Base-by-base conservation (phyloP, 345 rosid species). In the Turritis glabra region DNA sequence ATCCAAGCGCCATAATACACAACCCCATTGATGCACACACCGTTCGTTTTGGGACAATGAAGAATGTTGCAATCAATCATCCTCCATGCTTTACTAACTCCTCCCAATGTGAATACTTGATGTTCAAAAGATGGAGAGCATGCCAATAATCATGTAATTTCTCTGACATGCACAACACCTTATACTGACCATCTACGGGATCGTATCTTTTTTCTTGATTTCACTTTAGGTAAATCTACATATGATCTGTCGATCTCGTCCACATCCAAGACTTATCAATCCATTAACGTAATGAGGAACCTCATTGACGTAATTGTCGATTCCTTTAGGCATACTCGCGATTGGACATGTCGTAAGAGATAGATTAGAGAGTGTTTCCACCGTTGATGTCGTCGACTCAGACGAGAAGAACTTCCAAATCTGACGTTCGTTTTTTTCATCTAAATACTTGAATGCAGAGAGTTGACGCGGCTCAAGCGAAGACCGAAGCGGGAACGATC, bases 71-170 rank as follows among this genome's bases (percentile, higher is more conserved):
- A 47, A 7, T 64, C 17, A 46, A 64, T 64, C 56, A 46, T 47
- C 56, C 8, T 47, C 69, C 69, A 64, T 4, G 56, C 29, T 30
- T 11, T 6, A 5, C 1, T 3, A 27, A 10, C 26, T 44, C 55
- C 56, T 46, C 43, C 43, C 12, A 64, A 13, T 47, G 56, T 64
- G 27, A 64, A 43, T 13, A 64, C 29, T 46, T 64, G 55, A 46
- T 64, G 55, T 29, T 64, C 69, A 12, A 0, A 47, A 46, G 25
- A 11, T 5, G 18, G 17, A n/a, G n/a, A 64, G 2, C 7, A 18
- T 6, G 0, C 10, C 3, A 64, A 7, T 46, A 1, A 26, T 11
- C 4, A n/a, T 26, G 0, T 1, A 13, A 1, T 10, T 13, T 29
- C 30, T 46, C 13, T 1, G 29, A 64, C 29, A 64, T 47, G 30